Conservation (phyloP, 805 yeast species). For the Cyberlindnera subsufficiens region DNA sequence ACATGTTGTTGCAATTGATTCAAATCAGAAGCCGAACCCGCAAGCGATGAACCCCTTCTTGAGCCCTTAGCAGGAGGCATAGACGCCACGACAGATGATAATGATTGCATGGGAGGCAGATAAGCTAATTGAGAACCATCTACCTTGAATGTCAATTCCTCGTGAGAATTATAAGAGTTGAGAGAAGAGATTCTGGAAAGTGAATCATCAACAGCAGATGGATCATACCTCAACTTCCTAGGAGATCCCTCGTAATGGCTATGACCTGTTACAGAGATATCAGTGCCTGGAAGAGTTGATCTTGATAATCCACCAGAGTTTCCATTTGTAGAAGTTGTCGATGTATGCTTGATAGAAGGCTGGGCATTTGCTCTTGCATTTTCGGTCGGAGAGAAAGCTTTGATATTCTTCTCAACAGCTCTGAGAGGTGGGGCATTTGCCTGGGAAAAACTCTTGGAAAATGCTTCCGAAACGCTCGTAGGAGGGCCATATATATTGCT, state of each 20-base stretch:
- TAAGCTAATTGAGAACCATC: neutral
- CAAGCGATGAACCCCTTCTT: too few species aligned
- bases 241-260: neutral
- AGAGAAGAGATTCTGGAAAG: conserved; percentile 20
- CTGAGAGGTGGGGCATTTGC: too few species aligned
- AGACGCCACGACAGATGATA: neutral
- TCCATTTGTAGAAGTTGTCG: neutral
- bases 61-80: too few species aligned
- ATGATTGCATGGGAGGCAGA: neutral
- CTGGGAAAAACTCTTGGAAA: too few species aligned
- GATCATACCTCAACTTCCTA: conserved; percentile 1
- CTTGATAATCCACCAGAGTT: neutral
- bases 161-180: conserved; percentile 12
- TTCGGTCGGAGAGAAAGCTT: neutral
- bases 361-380: neutral
- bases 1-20: too few species aligned
- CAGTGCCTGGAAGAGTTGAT: neutral
- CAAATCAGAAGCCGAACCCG: too few species aligned
- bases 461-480: neutral
- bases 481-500: conserved; percentile 6
- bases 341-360: neutral
- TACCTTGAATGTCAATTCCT: conserved; percentile 2
- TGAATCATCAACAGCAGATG: conserved; percentile 5
- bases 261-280: neutral
- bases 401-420: neutral